phyloP scores from a whole-genome alignment of 2,329 filamentous ascomycete genomes.

The Trichoderma cornu-damae region DNA sequence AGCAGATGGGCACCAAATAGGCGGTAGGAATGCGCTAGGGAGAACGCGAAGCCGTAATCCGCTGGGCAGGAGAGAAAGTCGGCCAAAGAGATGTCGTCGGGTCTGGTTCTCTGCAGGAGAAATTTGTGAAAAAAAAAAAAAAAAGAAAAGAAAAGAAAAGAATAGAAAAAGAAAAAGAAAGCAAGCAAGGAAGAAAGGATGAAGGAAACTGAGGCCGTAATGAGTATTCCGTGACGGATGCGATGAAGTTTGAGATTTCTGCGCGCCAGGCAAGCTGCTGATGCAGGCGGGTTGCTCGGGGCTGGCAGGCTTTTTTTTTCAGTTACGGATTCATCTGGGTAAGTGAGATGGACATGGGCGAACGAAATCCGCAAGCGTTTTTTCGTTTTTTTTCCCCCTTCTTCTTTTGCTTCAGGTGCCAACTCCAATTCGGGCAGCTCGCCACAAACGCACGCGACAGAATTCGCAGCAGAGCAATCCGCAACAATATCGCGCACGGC shows the following conservation, averaged over 20 bases:
- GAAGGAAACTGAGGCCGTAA: background rate
- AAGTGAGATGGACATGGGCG: conserved; percentile 10
- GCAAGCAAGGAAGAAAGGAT: background rate
- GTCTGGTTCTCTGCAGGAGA: background rate
- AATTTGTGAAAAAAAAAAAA: background rate
- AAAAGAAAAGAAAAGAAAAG: background rate
- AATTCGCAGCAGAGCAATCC: background rate
- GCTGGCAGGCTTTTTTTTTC: background rate
- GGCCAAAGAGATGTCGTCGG: background rate
- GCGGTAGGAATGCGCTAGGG: conserved; percentile 6
- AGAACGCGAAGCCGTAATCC: conserved; percentile 4
- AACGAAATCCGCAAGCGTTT: conserved; percentile 2
- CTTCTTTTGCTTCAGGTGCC: background rate
- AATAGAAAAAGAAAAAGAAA: background rate
- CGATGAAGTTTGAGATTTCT: background rate
- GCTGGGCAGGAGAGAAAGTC: background rate
- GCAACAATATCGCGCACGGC: background rate
- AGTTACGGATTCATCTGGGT: conserved; percentile 13
- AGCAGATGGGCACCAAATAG: background rate
- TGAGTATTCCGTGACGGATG: background rate
- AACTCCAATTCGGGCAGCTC: conserved; percentile 7
- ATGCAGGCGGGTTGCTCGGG: background rate
- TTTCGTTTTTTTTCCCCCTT: background rate
- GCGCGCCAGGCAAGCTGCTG: background rate
- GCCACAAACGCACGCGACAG: background rate